Base-by-base conservation (phyloP, 1,139 yeast species). In the Yamadazyma triangularis region DNA sequence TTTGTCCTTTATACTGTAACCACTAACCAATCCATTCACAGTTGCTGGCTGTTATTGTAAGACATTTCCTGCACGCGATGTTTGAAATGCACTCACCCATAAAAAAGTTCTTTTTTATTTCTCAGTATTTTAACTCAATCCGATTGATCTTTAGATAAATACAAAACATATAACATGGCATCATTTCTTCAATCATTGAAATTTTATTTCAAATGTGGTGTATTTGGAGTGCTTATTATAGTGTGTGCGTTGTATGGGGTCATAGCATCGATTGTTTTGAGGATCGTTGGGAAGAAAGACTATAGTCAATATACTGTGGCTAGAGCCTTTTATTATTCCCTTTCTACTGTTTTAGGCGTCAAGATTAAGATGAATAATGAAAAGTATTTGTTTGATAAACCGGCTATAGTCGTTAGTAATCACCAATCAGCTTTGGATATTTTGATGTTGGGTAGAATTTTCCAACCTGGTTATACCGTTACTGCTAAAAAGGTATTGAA, bases 401-500 rank as follows among this genome's bases (percentile, higher is more conserved):
- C 98, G 2, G 95, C 93, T 5, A 77, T 93, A 38, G 71, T 86
- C 39, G 66, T 93, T 6, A 77, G 94, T 11, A 93, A 93, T 60
- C 99, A 93, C 61, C 99, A 93, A 62, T 77, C 87, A 13, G 89
- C 88, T 22, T 62, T 91, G 44, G 98, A 91, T 53, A 76, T 91
- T 35, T 67, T 82, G 31, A 58, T 89, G 33, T 66, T 91, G 46
- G 97, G 95, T 14, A 76, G 72, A 44, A 58, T 86, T 25, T 93
- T 93, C 68, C 95, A 95, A 34, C 79, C 79, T 25, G 88, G 87
- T 30, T 87, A 89, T 60, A 82, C 93, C 7, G 96, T 93, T 28
- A 91, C 98, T 2, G 93, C 96, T 24, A 91, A 91, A 59, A 79
- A 77, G 53, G 81, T 86, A 4, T 70, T 91, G 48, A 79, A 84